A percentile compares a stretch with the other conserved stretches of the same genome.
phyloP scores from a whole-genome alignment of 2,329 filamentous ascomycete genomes.

The Pseudogymnoascus pannorum region DNA sequence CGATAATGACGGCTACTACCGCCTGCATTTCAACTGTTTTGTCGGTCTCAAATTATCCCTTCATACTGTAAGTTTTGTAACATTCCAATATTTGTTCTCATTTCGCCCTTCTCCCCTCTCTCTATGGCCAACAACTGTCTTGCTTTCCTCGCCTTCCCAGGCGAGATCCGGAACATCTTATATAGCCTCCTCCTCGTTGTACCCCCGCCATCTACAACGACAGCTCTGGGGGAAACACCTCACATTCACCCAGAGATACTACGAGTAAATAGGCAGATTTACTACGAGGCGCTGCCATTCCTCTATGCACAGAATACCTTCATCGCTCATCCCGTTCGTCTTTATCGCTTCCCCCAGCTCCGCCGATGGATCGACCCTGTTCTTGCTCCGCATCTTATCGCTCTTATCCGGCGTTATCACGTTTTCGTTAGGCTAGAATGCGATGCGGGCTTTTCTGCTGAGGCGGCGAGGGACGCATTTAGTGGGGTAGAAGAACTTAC shows the following conservation, averaged over 20 bases:
- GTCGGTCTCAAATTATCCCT: neutral
- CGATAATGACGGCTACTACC: neutral
- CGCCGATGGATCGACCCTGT: constrained; percentile 31
- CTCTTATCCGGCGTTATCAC: constrained; percentile 37
- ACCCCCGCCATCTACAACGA: constrained; percentile 16
- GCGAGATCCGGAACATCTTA: constrained; percentile 55
- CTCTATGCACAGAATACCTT: constrained; percentile 44
- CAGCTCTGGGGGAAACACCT: constrained; percentile 15
- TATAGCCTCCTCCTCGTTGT: constrained; percentile 29
- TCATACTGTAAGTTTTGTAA: neutral
- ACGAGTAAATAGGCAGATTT: constrained; percentile 33
- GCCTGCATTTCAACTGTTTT: neutral
- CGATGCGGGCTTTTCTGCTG: constrained; percentile 37
- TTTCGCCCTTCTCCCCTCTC: neutral
- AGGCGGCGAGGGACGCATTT: constrained; percentile 37
- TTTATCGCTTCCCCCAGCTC: constrained; percentile 38
- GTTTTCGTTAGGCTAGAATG: constrained; percentile 41
- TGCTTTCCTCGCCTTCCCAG: constrained; percentile 38
- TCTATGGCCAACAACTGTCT: constrained; percentile 1
- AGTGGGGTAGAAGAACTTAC: constrained; percentile 38
- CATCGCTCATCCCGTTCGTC: constrained; percentile 40
- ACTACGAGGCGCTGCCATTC: constrained; percentile 35
- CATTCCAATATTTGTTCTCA: neutral
- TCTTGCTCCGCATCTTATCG: constrained; percentile 24
- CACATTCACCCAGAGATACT: constrained; percentile 35